Conservation (phyloP, 164 flowering plant species). For the Amborella trichopoda region DNA sequence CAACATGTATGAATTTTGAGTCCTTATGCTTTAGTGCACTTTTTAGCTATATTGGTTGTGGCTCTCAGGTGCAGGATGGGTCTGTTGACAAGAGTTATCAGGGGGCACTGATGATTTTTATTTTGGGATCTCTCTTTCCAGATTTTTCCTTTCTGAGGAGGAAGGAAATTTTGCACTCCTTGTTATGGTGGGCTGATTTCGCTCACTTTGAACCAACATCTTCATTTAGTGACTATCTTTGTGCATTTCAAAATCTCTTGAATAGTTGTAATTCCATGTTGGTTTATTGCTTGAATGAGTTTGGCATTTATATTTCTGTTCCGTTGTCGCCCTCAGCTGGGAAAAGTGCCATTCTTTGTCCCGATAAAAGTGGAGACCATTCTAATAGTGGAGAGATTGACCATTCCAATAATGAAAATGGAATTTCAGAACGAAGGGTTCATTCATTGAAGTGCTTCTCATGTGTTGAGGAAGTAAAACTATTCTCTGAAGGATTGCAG, state of each 20-base stretch:
- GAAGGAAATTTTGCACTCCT: conserved; percentile 38
- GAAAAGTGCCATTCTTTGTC: conserved; percentile 3
- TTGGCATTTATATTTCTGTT: conserved; percentile 26
- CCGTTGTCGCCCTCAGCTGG: conserved; percentile 19
- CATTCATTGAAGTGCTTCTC: conserved; percentile 10
- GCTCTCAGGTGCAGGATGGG: conserved; percentile 17
- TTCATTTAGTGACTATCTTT: conserved; percentile 53
- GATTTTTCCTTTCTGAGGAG: conserved; percentile 48
- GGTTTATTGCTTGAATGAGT: conserved; percentile 21
- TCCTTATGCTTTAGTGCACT: conserved; percentile 80
- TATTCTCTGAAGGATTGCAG: conserved; percentile 34
- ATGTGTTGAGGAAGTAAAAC: conserved; percentile 30
- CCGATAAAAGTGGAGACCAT: conserved; percentile 6
- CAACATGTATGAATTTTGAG: conserved; percentile 62
- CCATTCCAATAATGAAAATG: conserved; percentile 10
- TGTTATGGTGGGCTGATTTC: conserved; percentile 54
- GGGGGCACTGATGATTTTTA: conserved; percentile 45
- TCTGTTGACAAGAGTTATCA: conserved; percentile 15
- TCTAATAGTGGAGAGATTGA: conserved; percentile 11
- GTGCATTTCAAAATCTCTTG: conserved; percentile 57
- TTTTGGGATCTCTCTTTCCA: conserved; percentile 54
- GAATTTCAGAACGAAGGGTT: conserved; percentile 11
- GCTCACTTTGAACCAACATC: conserved; percentile 41
- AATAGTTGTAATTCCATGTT: conserved; percentile 41
- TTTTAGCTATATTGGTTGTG: conserved; percentile 23